Evolutionary conservation across 345 rosid genomes (phyloP).

Genomic region (rapeseed (Brassica napus)): DNA sequence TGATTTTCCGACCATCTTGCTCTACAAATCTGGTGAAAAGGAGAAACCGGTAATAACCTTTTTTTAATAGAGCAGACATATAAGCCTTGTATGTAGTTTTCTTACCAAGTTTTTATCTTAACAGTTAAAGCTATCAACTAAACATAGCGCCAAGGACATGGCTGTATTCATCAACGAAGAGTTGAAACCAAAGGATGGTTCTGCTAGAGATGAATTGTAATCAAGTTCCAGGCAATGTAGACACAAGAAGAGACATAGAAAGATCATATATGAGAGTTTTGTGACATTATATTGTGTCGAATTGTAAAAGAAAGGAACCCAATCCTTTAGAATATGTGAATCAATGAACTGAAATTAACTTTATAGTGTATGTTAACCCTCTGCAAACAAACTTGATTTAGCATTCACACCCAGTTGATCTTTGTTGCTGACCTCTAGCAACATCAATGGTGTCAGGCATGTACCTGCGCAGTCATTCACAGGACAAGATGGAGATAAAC

Average conservation of each 20-base stretch:
- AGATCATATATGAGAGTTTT: background rate
- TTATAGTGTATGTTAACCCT: conserved; percentile 10
- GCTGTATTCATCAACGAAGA: conserved; percentile 29
- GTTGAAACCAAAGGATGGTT: conserved; percentile 6
- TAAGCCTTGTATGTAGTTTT: conserved; percentile 3
- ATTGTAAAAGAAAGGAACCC: background rate
- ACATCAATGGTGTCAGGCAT: conserved; percentile 81
- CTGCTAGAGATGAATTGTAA: conserved; percentile 31
- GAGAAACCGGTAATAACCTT: conserved; percentile 56
- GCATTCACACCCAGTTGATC: conserved; percentile 80
- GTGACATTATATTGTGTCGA: background rate
- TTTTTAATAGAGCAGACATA: background rate
- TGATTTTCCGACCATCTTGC: conserved; percentile 59
- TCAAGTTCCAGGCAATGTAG: background rate
- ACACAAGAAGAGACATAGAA: background rate
- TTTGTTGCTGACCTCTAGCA: conserved; percentile 53
- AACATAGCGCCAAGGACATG: conserved; percentile 42
- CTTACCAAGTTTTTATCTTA: background rate
- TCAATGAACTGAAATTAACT: conserved; percentile 17
- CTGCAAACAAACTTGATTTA: conserved; percentile 27
- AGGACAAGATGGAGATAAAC: background rate
- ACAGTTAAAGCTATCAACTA: conserved; percentile 67
- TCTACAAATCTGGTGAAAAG: conserved; percentile 63
- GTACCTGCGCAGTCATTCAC: conserved; percentile 47
- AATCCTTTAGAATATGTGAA: background rate